Evolutionary conservation across 2,329 filamentous ascomycete species (phyloP).

Genomic region (Hansfordia pulvinata): DNA sequence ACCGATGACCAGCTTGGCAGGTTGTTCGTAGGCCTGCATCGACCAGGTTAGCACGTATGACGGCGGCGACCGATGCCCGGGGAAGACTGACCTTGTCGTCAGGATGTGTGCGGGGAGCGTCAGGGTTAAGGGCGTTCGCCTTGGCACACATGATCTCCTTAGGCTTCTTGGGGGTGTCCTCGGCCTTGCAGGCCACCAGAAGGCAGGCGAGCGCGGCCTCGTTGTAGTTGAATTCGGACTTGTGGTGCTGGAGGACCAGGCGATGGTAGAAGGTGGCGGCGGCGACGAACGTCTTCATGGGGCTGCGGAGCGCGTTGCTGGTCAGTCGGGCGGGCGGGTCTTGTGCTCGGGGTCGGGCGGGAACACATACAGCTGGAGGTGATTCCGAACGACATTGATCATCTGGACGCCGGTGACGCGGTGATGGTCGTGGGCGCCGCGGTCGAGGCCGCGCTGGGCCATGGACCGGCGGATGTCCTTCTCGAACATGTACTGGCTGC

Average conservation of each 20-base stretch:
- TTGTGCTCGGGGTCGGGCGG: constrained; percentile 1
- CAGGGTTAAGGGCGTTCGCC: constrained; percentile 66
- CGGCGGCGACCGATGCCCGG: not conserved
- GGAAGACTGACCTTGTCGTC: constrained; percentile 62
- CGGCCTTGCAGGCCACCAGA: constrained; percentile 91
- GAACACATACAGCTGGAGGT: constrained; percentile 59
- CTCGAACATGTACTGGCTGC: constrained; percentile 66
- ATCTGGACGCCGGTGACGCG: constrained; percentile 78
- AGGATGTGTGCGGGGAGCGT: constrained; percentile 54
- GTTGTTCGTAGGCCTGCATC: constrained; percentile 60
- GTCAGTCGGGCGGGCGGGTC: constrained; percentile 3
- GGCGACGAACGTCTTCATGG: constrained; percentile 82
- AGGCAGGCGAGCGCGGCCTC: constrained; percentile 81
- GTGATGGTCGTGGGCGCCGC: constrained; percentile 65
- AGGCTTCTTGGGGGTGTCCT: constrained; percentile 96
- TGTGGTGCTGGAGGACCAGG: constrained; percentile 76
- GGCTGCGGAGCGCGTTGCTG: constrained; percentile 32
- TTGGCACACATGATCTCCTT: constrained; percentile 83
- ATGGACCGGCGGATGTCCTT: constrained; percentile 65
- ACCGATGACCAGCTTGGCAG: constrained; percentile 71
- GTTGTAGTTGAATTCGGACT: constrained; percentile 71
- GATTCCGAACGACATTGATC: constrained; percentile 73
- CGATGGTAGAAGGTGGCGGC: constrained; percentile 90
- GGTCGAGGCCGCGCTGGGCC: constrained; percentile 53
- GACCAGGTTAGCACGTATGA: constrained; percentile 3